Evolutionary conservation across 1,284 basidiomycete species (phyloP), one percentile per base, ranked within the genome.

Genomic region (Neonothopanus nambi): DNA sequence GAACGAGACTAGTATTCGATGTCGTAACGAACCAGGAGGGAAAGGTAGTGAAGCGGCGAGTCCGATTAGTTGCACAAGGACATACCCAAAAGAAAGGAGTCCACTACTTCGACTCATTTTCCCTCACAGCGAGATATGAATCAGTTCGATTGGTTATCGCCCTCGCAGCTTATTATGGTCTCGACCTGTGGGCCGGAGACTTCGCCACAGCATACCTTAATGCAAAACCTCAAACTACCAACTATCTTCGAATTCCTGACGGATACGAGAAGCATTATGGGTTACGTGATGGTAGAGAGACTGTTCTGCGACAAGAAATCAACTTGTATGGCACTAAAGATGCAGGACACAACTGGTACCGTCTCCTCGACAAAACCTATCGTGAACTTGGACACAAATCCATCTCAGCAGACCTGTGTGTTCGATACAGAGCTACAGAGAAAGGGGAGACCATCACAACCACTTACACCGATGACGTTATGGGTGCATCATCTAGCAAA

Each of bases 391-490:
- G 37, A 2, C 44, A 51, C 33, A 7, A 7, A 0, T 20, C 54
- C 15, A 33, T 35, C 12, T 9, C n/a, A 1, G 54, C 54, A 1
- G 54, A 55, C 37, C 54, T 48, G 0, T 55, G 54, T 33, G 30
- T 55, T 1, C 48, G 42, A 17, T 47, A 36, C 36, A 39, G 53
- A 41, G 39, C 54, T 33, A 48, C 50, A 2, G 38, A 50, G 1
- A 55, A 51, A 9, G n/a, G n/a, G 50, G 57, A 46, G 4, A 61
- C 59, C 11, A 56, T 64, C n/a, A 62, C 54, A 7, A 43, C 37
- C 1, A 55, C 49, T 0, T 55, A 55, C 23, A 55, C 53, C 1
- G 48, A 55, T 35, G 51, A 64, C 44, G 50, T 57, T 4, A 45
- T 55, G 17, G 51, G 57, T 5, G 52, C 49, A 5, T 52, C 57